Evolutionary conservation across 1,284 basidiomycete species (phyloP), one percentile per base, ranked within the genome.

Genomic region (Vanrija pseudolonga): DNA sequence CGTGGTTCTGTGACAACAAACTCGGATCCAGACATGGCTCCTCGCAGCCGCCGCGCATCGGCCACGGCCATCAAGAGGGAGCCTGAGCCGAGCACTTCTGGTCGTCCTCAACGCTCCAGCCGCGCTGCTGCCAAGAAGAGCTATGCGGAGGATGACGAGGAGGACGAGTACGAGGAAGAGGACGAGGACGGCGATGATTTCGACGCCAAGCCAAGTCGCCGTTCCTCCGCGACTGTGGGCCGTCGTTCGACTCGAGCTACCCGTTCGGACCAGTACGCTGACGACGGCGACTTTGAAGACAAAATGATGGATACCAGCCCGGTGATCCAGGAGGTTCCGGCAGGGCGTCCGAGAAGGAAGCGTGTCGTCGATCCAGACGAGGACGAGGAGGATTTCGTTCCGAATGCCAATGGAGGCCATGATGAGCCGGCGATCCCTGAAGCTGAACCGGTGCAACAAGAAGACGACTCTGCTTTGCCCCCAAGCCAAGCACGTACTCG

Each of bases 251-350:
- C 50, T 15, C 50, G 64, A 15, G 41, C 77, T 6, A 77, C 72
- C 22, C 81, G 80, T 2, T 80, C 84, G 9, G 49, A 58, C 17
- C 58, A 59, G n/a, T 60, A 53, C 9, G 66, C 62, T 14, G 62
- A 59, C 15, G 61, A 58, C 37, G 69, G 68, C 37, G 67, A 66
- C 38, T 69, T 67, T 50, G 67, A 67, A 47, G 48, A 64, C 40
- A 63, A 56, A 39, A 63, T 65, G 56, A 37, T 53, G 40, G 18
- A 48, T 24, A 61, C 50, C 37, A 61, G 53, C 28, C 61, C 59
- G 6, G 54, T 54, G 12, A 47, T 43, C 40, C 22, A 59, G 48
- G 43, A 51, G 36, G 19, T 40, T 9, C 17, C 54, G 44, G 37
- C 48, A 40, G 8, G 36, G 41, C 20, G 46, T n/a, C 15, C 40